Percentiles rank a stretch among this genome's conserved stretches.
Conservation (phyloP, 2,329 filamentous ascomycete genomes). For the Phialemoniopsis sp. region DNA sequence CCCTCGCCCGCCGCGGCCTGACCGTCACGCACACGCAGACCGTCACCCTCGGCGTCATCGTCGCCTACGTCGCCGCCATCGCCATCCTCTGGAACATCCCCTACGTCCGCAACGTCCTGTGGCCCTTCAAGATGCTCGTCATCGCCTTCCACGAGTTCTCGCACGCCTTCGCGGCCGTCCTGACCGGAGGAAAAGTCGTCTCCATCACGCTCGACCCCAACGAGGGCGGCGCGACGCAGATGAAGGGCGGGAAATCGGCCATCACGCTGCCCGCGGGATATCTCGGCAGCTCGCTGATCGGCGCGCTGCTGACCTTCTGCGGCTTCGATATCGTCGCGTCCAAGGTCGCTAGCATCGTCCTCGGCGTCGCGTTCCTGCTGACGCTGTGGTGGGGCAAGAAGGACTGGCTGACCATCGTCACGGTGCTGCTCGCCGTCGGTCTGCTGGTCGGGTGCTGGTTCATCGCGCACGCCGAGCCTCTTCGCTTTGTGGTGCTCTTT, state of each 20-base stretch:
- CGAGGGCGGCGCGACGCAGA: constrained; percentile 75
- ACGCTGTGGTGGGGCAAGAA: constrained; percentile 77
- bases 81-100: constrained; percentile 77
- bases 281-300: constrained; percentile 72
- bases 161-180: constrained; percentile 68
- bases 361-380: constrained; percentile 72
- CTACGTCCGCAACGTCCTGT: constrained; percentile 69
- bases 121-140: constrained; percentile 86
- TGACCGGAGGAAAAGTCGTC: constrained; percentile 65
- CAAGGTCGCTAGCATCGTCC: constrained; percentile 71
- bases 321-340: constrained; percentile 78
- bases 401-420: constrained; percentile 74
- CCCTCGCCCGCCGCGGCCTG: constrained; percentile 46
- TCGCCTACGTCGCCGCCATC: constrained; percentile 55
- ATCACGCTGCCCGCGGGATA: constrained; percentile 76
- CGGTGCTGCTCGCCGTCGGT: constrained; percentile 65
- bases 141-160: constrained; percentile 81
- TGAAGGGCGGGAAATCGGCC: constrained; percentile 66
- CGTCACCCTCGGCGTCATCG: constrained; percentile 67
- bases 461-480: constrained; percentile 68
- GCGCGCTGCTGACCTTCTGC: constrained; percentile 72
- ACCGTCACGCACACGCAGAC: constrained; percentile 63
- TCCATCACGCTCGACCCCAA: constrained; percentile 71
- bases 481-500: constrained; percentile 68
- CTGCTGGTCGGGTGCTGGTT: constrained; percentile 75